A percentile compares a stretch with the other conserved stretches of the same genome.
These are phyloP conservation scores for Xylaria venustula DNA, from an alignment of 495 filamentous ascomycete species.

Conservation along the genomic window DNA sequence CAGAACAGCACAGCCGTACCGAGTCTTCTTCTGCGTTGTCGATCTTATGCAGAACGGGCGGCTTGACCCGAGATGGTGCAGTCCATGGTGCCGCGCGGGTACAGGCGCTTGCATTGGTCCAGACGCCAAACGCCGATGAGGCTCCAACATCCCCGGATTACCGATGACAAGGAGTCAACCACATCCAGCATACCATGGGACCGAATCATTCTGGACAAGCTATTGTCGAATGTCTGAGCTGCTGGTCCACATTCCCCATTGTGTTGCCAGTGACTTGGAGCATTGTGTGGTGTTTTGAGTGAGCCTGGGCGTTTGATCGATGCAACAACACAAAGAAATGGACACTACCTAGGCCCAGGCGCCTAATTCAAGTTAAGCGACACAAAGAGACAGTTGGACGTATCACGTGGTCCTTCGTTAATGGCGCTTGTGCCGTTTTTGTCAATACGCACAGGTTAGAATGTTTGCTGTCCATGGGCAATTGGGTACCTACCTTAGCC, in stretches of 20 bases:
- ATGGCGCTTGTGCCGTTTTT: constrained; percentile 5
- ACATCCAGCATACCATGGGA: not conserved
- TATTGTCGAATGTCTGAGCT: not conserved
- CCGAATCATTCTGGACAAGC: not conserved
- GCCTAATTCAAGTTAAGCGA: not conserved
- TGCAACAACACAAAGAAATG: not conserved
- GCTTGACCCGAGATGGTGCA: not conserved
- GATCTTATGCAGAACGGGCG: constrained; percentile 1
- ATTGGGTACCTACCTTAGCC: not conserved
- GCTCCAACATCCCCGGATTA: not conserved
- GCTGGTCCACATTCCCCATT: not conserved
- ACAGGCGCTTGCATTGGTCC: not conserved
- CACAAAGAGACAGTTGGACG: not conserved
- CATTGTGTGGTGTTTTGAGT: not conserved
- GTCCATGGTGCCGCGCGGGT: not conserved
- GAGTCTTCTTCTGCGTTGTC: constrained; percentile 1
- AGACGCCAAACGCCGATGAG: constrained; percentile 1
- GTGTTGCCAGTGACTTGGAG: not conserved
- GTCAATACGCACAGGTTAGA: constrained; percentile 17
- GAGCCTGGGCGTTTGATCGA: not conserved
- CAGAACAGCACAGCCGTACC: not conserved
- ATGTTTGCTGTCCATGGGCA: constrained; percentile 14
- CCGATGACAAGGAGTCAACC: not conserved
- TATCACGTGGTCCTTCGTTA: constrained; percentile 5
- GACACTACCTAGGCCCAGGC: not conserved